Conservation (phyloP, 441 rosid species). For the Gossypium davidsonii region DNA sequence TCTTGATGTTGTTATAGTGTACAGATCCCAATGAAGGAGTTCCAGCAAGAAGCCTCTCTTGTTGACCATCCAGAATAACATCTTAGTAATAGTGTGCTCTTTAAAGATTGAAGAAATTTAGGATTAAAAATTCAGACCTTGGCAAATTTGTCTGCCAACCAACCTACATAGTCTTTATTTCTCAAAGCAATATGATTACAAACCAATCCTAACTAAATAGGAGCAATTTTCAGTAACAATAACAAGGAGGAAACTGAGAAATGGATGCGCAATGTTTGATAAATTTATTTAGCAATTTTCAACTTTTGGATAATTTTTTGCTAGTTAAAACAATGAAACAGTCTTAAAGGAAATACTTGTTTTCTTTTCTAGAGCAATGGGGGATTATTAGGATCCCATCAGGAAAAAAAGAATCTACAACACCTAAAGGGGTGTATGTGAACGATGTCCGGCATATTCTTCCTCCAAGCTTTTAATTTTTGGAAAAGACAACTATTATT, state of each 20-base stretch:
- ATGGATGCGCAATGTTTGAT: background rate
- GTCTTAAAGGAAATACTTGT: background rate
- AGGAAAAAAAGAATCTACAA: background rate
- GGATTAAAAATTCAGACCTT: background rate
- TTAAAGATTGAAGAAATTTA: conserved; percentile 4
- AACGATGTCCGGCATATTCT: background rate
- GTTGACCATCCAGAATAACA: background rate
- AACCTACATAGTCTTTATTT: background rate
- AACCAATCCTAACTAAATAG: background rate
- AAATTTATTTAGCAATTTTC: background rate
- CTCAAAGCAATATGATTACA: background rate
- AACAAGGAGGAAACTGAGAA: background rate
- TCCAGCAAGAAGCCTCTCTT: background rate
- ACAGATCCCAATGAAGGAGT: background rate
- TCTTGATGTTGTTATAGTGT: background rate
- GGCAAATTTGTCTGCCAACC: background rate
- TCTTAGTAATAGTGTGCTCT: background rate
- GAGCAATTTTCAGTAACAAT: background rate
- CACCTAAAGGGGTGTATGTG: background rate
- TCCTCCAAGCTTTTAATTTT: conserved; percentile 2
- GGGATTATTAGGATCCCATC: background rate
- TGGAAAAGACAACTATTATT: background rate
- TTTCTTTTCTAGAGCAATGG: background rate
- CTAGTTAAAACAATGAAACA: background rate
- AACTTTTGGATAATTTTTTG: background rate